Evolutionary conservation across 1,284 basidiomycete species (phyloP).

Genomic region (Apiotrichum veenhuisii): DNA sequence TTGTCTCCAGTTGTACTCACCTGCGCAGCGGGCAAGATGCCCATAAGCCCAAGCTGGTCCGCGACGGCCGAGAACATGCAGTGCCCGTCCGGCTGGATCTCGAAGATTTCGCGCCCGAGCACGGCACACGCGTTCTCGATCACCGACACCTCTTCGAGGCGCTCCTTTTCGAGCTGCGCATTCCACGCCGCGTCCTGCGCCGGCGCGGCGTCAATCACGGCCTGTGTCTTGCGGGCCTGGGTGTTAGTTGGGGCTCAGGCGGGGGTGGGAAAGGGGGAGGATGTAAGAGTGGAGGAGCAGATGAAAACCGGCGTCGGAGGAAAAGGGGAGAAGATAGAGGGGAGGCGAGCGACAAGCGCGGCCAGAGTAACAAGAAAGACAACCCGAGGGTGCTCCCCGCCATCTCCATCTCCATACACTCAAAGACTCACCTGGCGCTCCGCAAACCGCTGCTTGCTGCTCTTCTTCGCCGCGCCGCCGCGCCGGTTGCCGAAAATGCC

Average conservation of each 20-base stretch:
- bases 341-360: too few relatives aligned
- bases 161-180: conserved; percentile 64
- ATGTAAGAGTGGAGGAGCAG: too few relatives aligned
- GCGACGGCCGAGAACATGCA: conserved; percentile 91
- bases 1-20: conserved; percentile 21
- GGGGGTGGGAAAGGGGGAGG: too few relatives aligned
- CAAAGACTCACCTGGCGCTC: conserved; percentile 68
- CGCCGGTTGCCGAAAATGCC: conserved; percentile 8
- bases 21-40: conserved; percentile 33
- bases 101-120: conserved; percentile 63
- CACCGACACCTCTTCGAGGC: conserved; percentile 66
- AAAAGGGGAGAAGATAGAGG: too few relatives aligned
- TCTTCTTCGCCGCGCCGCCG: conserved; percentile 53
- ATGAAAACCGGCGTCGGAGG: too few relatives aligned
- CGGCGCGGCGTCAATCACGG: conserved; percentile 60
- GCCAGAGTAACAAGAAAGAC: background rate
- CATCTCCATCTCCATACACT: background rate
- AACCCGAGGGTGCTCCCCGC: too few relatives aligned
- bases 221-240: conserved; percentile 72
- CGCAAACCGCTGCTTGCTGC: conserved; percentile 65
- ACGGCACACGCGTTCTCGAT: conserved; percentile 67
- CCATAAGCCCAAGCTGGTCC: conserved; percentile 59
- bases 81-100: conserved; percentile 93
- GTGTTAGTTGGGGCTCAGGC: background rate
- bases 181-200: conserved; percentile 62